Evolutionary conservation across 352 stramenopile species (phyloP).

Genomic region (Globisporangium iwayamae): DNA sequence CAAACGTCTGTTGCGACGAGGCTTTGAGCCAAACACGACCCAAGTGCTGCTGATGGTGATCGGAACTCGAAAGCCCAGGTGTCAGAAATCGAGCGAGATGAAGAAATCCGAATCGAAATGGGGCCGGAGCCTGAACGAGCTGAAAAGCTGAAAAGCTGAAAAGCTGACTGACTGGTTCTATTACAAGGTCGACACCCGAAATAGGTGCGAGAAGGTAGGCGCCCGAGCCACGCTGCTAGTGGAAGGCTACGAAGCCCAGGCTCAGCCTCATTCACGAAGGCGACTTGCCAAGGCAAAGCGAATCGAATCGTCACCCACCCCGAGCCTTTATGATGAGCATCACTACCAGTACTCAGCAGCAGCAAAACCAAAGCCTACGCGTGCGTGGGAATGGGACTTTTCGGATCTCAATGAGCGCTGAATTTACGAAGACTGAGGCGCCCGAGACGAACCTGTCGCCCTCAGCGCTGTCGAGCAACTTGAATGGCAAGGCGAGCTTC

Average conservation of each 20-base stretch:
- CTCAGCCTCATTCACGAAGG: not conserved
- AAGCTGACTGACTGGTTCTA: not conserved
- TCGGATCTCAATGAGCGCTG: not conserved
- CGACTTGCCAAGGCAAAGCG: not conserved
- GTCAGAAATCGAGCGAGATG: not conserved
- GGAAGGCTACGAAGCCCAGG: not conserved
- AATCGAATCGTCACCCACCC: not conserved
- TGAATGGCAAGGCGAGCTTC: not conserved
- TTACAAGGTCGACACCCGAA: not conserved
- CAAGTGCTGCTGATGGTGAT: not conserved
- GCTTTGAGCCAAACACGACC: not conserved
- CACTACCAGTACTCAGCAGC: not conserved
- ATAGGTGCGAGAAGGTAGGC: not conserved
- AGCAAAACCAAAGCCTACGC: not conserved
- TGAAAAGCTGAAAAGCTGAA: no score
- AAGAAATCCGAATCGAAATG: not conserved
- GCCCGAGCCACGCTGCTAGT: no score
- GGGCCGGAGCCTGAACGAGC: not conserved
- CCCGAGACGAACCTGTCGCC: not conserved
- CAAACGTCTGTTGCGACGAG: not conserved
- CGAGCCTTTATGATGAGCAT: not conserved
- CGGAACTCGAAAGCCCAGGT: not conserved
- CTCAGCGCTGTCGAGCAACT: not conserved
- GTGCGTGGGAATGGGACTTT: slow-evolving; percentile 6
- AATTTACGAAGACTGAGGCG: not conserved